Base-by-base conservation (phyloP, 768 basidiomycete genomes). In the Galerina sulciceps region DNA sequence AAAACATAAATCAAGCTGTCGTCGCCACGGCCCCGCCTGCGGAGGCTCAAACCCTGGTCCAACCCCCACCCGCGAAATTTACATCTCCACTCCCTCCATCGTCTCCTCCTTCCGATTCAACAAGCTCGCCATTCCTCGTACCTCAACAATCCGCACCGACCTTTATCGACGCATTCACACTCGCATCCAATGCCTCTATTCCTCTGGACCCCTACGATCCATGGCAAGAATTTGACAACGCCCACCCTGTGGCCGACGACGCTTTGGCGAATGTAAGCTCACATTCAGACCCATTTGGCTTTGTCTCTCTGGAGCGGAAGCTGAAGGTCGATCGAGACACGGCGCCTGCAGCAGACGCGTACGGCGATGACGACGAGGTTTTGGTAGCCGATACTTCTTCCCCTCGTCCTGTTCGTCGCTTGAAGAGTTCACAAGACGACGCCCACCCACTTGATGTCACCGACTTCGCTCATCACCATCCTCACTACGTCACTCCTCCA, bases 211-310 rank as follows among this genome's bases (percentile, higher is more conserved):
- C 43, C 0, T 51, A 57, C 31, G 62, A 71, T 23, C 60, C 67
- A 10, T 70, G 69, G 71, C 37, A 64, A 38, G 65, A 65, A 43
- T 65, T 68, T 38, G 69, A 69, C 49, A 41, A 54, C 26, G 57
- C 57, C 3, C 58, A 55, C 8, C 40, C 57, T 9, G 58, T 57
- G 22, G 62, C 63, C 3, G 43, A 58, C n/a, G 69, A 64, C 34
- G 55, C 48, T 13, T 17, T 47, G 5, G 45, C 49, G 53, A 61
- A 36, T 40, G 65, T 44, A 5, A 62, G 61, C 22, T 61, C 67
- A 9, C 69, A 63, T 34, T 82, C 82, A 0, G 85, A 86, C 59
- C 85, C 84, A 0, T 86, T 86, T 58, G 85, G 85, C 0, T 85
- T 86, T 60, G 73, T 84, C 34, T 81, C 84, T 15, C 76, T 83